Percentiles rank a stretch among this genome's conserved stretches.
Evolutionary conservation across 805 yeast species (phyloP).

Genomic region (Vanderwaltozyma verrucispora): DNA sequence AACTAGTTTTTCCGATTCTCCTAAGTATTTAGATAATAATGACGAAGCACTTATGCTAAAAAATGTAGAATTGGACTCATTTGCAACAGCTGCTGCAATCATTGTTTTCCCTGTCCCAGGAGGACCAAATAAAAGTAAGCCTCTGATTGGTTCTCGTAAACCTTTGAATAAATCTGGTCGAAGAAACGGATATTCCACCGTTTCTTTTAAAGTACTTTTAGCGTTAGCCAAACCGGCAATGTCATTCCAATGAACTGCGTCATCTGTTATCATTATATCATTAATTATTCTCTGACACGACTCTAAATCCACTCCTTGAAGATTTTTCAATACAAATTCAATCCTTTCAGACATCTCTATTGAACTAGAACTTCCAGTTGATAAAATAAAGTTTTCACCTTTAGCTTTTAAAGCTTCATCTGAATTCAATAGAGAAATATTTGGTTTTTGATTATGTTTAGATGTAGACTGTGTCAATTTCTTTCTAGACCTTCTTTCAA

Average conservation of each 20-base stretch:
- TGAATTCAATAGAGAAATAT: no score
- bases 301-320: constrained; percentile 60
- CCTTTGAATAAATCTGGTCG: constrained; percentile 92
- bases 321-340: constrained; percentile 11
- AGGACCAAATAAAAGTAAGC: constrained; percentile 94
- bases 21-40: constrained; percentile 65
- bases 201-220: constrained; percentile 79
- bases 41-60: constrained; percentile 89
- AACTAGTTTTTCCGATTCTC: constrained; percentile 90
- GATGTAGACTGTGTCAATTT: no score
- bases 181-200: constrained; percentile 92
- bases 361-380: neutral
- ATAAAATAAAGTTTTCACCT: no score
- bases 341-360: neutral
- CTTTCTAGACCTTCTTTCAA: no score
- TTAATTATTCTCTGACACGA: constrained; percentile 80
- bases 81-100: constrained; percentile 96
- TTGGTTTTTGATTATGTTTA: no score
- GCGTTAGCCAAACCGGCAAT: constrained; percentile 89
- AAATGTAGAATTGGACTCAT: constrained; percentile 89
- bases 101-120: constrained; percentile 98
- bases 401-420: no score
- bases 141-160: constrained; percentile 88
- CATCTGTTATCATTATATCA: constrained; percentile 86
- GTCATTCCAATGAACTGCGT: constrained; percentile 92